Percentiles rank a stretch among this genome's conserved stretches.
Evolutionary conservation across 805 yeast genomes (phyloP).

Genomic region (Candida odintsovae): DNA sequence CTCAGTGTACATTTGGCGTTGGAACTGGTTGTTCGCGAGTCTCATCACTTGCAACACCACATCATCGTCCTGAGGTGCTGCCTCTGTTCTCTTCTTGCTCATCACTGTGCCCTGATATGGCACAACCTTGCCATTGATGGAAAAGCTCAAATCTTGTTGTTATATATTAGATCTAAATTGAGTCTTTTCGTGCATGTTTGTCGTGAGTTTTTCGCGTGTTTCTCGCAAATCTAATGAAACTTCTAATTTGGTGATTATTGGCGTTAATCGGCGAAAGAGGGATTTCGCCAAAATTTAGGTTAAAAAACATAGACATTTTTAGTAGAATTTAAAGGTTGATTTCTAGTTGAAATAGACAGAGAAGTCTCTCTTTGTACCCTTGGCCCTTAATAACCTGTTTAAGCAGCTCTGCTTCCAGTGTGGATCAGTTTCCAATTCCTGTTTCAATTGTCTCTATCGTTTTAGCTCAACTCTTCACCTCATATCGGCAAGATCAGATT

Average conservation of each 20-base stretch:
- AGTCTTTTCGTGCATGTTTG: too few species aligned
- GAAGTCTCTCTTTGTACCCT: too few species aligned
- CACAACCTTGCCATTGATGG: not conserved
- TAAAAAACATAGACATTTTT: too few species aligned
- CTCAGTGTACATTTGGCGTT: conserved; percentile 1
- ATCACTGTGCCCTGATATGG: not conserved
- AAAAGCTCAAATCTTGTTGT: not conserved
- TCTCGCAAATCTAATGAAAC: not conserved
- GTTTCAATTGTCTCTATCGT: not conserved
- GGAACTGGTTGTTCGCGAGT: conserved; percentile 3
- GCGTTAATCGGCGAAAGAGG: not conserved
- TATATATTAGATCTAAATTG: too few species aligned
- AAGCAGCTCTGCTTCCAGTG: not conserved
- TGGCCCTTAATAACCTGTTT: not conserved
- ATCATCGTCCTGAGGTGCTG: not conserved
- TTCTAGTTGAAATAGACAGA: too few species aligned
- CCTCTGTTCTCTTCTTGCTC: not conserved
- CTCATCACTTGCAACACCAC: conserved; percentile 2
- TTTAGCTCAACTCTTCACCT: not conserved
- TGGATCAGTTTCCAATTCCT: not conserved
- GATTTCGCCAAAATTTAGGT: not conserved
- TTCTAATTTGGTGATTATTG: not conserved
- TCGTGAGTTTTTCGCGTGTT: not conserved
- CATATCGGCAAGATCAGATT: not conserved
- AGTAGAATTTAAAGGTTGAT: too few species aligned